Conservation (phyloP, 129 eudicot genomes). For the Flaveria trinervia region DNA sequence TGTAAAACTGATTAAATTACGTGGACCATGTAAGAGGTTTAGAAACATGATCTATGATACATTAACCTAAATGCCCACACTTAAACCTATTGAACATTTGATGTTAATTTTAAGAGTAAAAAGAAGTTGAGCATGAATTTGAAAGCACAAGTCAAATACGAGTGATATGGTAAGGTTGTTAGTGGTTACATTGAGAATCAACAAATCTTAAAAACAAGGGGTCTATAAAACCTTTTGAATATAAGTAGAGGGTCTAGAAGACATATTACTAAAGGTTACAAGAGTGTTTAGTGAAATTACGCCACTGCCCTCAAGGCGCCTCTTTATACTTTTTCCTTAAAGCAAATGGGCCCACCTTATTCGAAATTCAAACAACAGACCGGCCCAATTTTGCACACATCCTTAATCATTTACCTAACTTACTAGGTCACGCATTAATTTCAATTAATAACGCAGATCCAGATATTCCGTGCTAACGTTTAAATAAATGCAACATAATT, state of each 20-base stretch:
- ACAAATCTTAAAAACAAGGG: background rate
- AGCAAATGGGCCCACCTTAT: constrained; percentile 23
- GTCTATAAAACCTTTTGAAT: background rate
- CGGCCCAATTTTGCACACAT: constrained; percentile 15
- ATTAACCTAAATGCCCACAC: no score
- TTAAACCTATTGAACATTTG: no score
- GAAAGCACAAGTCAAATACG: no score
- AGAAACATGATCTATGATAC: no score
- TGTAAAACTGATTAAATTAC: no score
- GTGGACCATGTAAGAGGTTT: no score
- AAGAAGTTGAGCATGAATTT: no score
- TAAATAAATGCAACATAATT: background rate
- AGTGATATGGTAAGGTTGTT: no score
- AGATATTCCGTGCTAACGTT: background rate
- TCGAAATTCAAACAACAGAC: constrained; percentile 18
- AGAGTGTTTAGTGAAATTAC: background rate
- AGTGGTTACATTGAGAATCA: background rate
- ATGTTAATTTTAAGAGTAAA: no score
- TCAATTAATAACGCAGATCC: constrained; percentile 2
- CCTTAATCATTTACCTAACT: constrained; percentile 20
- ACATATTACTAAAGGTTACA: background rate
- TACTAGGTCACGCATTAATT: background rate
- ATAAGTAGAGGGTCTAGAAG: background rate
- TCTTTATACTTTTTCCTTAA: background rate
- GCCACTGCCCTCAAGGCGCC: background rate